Conservation (phyloP, 768 basidiomycete genomes). For the Royoungia palumana region DNA sequence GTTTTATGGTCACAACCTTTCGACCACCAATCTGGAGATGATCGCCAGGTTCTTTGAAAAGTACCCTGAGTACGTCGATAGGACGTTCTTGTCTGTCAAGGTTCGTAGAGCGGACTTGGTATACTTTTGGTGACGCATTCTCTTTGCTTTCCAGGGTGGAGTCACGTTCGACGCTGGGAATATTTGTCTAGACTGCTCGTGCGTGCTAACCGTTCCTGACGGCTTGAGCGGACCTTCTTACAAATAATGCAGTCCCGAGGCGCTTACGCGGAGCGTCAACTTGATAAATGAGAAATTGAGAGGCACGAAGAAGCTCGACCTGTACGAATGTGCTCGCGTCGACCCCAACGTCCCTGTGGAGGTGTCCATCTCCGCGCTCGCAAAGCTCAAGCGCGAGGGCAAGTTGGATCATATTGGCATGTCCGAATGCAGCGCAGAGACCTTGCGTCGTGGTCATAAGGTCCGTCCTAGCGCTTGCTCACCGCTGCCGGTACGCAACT, state of each 20-base stretch:
- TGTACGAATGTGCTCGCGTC: constrained; percentile 56
- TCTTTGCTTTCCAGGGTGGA: too few species aligned
- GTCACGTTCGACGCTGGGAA: too few species aligned
- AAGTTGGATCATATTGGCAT: constrained; percentile 54
- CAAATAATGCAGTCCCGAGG: constrained; percentile 28
- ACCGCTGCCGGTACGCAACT: too few species aligned
- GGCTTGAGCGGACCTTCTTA: too few species aligned
- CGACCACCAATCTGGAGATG: too few species aligned
- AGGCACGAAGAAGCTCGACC: constrained; percentile 53
- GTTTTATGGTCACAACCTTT: too few species aligned
- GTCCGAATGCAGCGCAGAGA: constrained; percentile 51
- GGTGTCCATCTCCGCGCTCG: constrained; percentile 41
- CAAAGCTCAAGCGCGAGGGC: constrained; percentile 29
- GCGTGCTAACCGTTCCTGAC: constrained; percentile 8
- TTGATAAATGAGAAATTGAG: constrained; percentile 44
- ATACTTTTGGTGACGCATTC: too few species aligned
- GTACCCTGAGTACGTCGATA: too few species aligned
- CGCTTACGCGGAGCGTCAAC: constrained; percentile 45
- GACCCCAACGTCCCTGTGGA: constrained; percentile 45
- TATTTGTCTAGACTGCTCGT: constrained; percentile 27
- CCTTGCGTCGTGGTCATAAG: constrained; percentile 40
- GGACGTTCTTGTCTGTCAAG: too few species aligned
- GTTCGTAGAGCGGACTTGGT: too few species aligned
- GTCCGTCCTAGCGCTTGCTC: too few species aligned
- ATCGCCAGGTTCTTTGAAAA: too few species aligned